Conservation (phyloP, 306 rosid genomes). For the Argentina anserina region DNA sequence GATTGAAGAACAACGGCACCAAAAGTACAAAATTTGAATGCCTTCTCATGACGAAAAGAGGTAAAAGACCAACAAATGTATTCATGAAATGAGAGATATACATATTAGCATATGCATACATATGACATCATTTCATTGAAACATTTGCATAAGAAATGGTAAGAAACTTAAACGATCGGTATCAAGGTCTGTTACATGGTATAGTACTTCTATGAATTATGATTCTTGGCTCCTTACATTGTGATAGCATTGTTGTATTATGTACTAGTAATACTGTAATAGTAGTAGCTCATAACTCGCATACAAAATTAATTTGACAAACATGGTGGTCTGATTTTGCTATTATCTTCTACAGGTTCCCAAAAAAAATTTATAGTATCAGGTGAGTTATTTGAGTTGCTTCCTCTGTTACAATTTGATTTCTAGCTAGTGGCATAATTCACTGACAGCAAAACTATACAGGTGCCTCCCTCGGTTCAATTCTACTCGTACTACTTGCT, state of each 20-base stretch:
- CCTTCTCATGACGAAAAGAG: background rate
- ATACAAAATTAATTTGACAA: background rate
- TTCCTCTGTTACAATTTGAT: background rate
- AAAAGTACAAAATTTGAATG: conserved; percentile 9
- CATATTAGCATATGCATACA: background rate
- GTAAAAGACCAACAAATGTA: conserved; percentile 3
- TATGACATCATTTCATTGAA: too few species aligned
- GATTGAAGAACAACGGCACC: conserved; percentile 22
- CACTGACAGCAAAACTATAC: background rate
- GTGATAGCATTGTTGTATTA: too few species aligned
- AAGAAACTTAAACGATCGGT: too few species aligned
- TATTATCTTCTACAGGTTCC: conserved; percentile 21
- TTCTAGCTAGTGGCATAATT: background rate
- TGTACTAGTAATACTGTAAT: too few species aligned
- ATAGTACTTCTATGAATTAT: background rate
- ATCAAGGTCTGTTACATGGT: background rate
- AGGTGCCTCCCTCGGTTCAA: conserved; percentile 30
- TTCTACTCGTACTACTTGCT: background rate
- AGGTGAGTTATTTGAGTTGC: conserved; percentile 18
- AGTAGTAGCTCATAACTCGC: too few species aligned
- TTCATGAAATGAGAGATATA: too few species aligned
- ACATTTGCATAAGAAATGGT: too few species aligned
- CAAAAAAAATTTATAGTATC: conserved; percentile 4
- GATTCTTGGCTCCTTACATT: too few species aligned
- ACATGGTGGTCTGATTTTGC: background rate